Conservation (phyloP, 2,329 filamentous ascomycete species). For the Xylaria sp. region DNA sequence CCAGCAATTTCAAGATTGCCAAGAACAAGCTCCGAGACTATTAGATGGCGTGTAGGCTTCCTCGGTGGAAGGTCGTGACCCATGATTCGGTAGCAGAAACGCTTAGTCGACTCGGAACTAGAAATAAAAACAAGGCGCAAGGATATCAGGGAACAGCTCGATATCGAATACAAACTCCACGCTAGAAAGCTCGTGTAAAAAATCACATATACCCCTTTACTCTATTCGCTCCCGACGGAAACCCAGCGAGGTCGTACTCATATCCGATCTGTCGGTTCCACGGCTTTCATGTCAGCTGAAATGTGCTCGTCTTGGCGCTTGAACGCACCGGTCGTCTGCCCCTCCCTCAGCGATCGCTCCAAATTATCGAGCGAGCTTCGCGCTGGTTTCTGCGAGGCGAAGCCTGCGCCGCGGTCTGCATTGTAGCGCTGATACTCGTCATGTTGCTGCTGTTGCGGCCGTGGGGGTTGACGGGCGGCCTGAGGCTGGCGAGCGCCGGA, state of each 20-base stretch:
- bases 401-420: background rate
- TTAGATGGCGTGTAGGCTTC: background rate
- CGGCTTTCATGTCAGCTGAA: slow-evolving; percentile 37
- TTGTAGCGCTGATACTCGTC: slow-evolving; percentile 13
- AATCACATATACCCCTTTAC: slow-evolving; percentile 8
- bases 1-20: background rate
- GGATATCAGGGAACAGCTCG: slow-evolving; percentile 21
- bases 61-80: too few species aligned
- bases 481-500: slow-evolving; percentile 27
- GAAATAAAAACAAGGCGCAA: slow-evolving; percentile 8
- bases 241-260: slow-evolving; percentile 12
- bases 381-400: slow-evolving; percentile 19
- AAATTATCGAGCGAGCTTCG: slow-evolving; percentile 32
- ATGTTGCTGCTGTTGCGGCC: slow-evolving; percentile 16
- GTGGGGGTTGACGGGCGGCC: background rate
- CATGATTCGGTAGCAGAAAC: background rate
- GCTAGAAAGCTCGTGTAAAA: slow-evolving; percentile 26
- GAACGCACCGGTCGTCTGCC: slow-evolving; percentile 35
- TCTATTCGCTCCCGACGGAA: slow-evolving; percentile 1
- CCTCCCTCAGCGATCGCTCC: slow-evolving; percentile 33
- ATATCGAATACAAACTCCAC: slow-evolving; percentile 33
- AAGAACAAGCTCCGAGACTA: background rate
- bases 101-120: slow-evolving; percentile 3
- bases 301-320: slow-evolving; percentile 35
- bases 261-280: slow-evolving; percentile 35